These are phyloP conservation scores for Mucor lusitanicus DNA, from an alignment of 371 early-diverging fungal genomes.

Conservation along the genomic window DNA sequence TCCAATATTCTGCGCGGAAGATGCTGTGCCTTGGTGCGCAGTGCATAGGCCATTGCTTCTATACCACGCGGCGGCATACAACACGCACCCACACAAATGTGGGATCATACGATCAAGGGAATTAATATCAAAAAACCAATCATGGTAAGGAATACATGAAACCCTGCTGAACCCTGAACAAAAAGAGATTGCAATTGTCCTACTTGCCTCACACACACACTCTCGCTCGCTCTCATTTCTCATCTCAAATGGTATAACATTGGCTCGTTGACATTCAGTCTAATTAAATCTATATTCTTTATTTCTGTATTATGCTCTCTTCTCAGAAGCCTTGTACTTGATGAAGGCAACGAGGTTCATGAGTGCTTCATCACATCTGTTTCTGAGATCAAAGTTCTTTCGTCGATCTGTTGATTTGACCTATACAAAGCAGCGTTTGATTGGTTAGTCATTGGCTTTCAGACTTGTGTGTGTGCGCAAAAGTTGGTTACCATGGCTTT, in stretches of 20 bases:
- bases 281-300: neutral
- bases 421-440: conserved; percentile 19
- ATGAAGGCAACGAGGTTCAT: conserved; percentile 84
- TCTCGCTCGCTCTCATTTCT: neutral
- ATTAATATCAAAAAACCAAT: neutral
- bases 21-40: too few relatives aligned
- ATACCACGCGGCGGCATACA: too few relatives aligned
- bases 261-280: neutral
- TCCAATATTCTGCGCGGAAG: too few relatives aligned
- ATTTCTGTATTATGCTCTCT: conserved; percentile 18
- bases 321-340: conserved; percentile 71
- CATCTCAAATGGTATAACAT: neutral
- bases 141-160: neutral
- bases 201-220: too few relatives aligned
- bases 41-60: too few relatives aligned
- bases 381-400: conserved; percentile 68
- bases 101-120: neutral
- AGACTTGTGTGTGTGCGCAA: neutral
- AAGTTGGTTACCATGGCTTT: conserved; percentile 48
- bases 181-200: neutral
- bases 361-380: conserved; percentile 81
- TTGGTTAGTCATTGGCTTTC: neutral
- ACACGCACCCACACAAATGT: neutral
- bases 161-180: conserved; percentile 16
- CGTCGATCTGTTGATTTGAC: conserved; percentile 74